Evolutionary conservation across 2,329 filamentous ascomycete species (phyloP).

Genomic region (Aspergillus hiratsukae): DNA sequence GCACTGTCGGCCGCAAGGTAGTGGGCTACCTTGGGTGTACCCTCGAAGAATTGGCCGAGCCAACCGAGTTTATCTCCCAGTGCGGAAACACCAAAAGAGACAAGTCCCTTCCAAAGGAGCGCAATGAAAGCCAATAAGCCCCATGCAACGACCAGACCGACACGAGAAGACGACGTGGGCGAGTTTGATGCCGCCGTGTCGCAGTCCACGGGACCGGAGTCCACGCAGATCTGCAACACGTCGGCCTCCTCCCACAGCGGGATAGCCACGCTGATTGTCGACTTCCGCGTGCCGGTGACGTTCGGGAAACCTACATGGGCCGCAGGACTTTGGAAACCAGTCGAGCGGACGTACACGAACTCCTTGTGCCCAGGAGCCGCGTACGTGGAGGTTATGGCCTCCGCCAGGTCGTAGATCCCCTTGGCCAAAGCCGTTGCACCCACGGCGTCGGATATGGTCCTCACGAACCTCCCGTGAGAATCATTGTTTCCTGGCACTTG

Average conservation of each 20-base stretch:
- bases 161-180: slow-evolving; percentile 2
- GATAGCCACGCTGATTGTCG: slow-evolving; percentile 5
- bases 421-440: slow-evolving; percentile 11
- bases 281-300: not conserved
- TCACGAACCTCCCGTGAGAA: slow-evolving; percentile 16
- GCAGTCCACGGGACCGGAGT: not conserved
- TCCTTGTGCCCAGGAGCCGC: slow-evolving; percentile 4
- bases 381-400: slow-evolving; percentile 4
- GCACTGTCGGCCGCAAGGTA: slow-evolving; percentile 5
- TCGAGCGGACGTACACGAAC: slow-evolving; percentile 1
- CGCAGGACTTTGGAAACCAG: not conserved
- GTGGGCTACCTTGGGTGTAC: slow-evolving; percentile 10
- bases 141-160: not conserved
- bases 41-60: slow-evolving; percentile 4
- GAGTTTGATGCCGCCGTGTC: slow-evolving; percentile 4
- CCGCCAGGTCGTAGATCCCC: slow-evolving; percentile 12
- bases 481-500: slow-evolving; percentile 17
- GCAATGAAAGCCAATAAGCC: slow-evolving; percentile 5
- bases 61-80: slow-evolving; percentile 3
- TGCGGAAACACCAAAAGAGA: slow-evolving; percentile 12
- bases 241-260: slow-evolving; percentile 10
- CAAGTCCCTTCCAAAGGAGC: slow-evolving; percentile 6
- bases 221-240: not conserved
- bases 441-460: slow-evolving; percentile 13
- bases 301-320: slow-evolving; percentile 1